Conservation (phyloP, 352 stramenopile species). For the Phytophthora lateralis region DNA sequence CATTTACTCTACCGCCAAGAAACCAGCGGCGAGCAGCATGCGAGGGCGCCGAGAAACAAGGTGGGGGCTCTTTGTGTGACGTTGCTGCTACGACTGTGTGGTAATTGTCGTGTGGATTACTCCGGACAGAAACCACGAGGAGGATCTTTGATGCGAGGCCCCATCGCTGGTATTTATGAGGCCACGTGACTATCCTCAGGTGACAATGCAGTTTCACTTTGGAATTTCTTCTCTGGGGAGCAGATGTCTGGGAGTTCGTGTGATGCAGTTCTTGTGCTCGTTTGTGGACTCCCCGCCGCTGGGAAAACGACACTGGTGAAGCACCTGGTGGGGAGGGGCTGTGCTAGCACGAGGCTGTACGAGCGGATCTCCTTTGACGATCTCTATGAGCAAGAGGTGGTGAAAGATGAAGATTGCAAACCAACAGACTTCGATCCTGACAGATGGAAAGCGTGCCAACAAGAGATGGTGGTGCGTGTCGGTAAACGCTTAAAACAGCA, state of each 20-base stretch:
- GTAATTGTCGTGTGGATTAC: constrained; percentile 10
- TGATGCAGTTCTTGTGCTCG: constrained; percentile 45
- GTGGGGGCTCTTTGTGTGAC: constrained; percentile 8
- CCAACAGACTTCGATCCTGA: constrained; percentile 47
- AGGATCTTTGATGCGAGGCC: background rate
- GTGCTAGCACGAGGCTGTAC: constrained; percentile 11
- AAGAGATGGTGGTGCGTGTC: constrained; percentile 46
- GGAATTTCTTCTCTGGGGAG: constrained; percentile 1
- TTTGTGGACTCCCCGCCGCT: constrained; percentile 70
- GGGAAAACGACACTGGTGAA: constrained; percentile 73
- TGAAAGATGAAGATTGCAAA: background rate
- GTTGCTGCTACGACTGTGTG: background rate
- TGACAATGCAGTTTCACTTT: constrained; percentile 16
- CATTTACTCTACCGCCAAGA: constrained; percentile 49
- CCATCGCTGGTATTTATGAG: constrained; percentile 9
- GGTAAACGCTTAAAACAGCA: constrained; percentile 15
- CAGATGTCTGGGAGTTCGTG: constrained; percentile 21
- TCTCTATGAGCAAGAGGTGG: constrained; percentile 37
- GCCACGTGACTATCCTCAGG: background rate
- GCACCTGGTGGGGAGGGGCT: constrained; percentile 18
- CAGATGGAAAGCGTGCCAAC: constrained; percentile 59
- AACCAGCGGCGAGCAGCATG: constrained; percentile 7
- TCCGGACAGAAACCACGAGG: constrained; percentile 14
- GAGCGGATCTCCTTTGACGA: constrained; percentile 69
- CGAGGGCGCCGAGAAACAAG: constrained; percentile 16